Conservation (phyloP, 148 eudicot genomes). For the Simmondsia chinensis region DNA sequence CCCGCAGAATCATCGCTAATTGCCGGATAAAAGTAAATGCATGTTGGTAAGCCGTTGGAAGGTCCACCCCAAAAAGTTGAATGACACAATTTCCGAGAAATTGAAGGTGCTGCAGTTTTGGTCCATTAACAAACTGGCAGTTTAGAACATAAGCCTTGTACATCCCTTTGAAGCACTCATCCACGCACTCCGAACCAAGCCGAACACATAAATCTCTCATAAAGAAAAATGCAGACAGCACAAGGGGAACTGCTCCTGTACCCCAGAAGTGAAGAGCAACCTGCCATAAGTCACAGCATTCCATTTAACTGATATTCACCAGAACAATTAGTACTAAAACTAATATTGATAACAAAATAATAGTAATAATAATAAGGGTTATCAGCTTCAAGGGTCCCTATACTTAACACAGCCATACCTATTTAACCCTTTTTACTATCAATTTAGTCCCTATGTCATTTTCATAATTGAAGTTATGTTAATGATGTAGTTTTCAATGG, state of each 20-base stretch:
- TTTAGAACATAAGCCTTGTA: constrained; percentile 87
- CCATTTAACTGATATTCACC: too few species aligned
- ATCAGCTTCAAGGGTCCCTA: too few species aligned
- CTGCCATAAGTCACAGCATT: constrained; percentile 32
- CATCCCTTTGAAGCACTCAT: constrained; percentile 89
- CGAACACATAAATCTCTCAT: constrained; percentile 73
- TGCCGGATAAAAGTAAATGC: constrained; percentile 88
- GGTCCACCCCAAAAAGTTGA: constrained; percentile 70
- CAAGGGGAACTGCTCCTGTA: constrained; percentile 76
- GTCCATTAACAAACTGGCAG: constrained; percentile 66
- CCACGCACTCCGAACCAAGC: constrained; percentile 80
- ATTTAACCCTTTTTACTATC: too few species aligned
- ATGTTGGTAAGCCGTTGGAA: constrained; percentile 81
- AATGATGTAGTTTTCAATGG: too few species aligned
- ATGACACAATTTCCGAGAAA: constrained; percentile 74
- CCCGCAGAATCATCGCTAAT: constrained; percentile 70
- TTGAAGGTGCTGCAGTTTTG: constrained; percentile 77
- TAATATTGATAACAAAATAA: too few species aligned
- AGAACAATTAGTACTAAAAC: too few species aligned
- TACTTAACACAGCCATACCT: too few species aligned
- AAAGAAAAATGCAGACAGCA: constrained; percentile 73
- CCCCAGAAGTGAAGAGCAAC: constrained; percentile 95
- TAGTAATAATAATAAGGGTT: too few species aligned
- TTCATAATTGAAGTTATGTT: too few species aligned
- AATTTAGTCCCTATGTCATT: too few species aligned